These are phyloP conservation scores for Styphnolobium japonicum DNA, from an alignment of 306 rosid species.

Conservation along the genomic window DNA sequence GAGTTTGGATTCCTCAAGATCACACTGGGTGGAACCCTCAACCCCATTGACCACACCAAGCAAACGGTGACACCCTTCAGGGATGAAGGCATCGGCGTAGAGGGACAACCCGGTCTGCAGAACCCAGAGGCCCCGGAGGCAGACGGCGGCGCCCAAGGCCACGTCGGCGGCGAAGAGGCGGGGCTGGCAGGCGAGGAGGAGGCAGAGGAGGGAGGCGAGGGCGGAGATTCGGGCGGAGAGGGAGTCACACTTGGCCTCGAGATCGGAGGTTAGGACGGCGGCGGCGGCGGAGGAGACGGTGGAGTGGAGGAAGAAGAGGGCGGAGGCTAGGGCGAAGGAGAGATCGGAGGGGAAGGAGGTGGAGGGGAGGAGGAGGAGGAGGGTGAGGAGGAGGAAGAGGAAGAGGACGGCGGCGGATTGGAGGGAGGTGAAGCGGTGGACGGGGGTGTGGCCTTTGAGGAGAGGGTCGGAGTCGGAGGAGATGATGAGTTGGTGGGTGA, in stretches of 20 bases:
- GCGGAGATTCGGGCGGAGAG: conserved; percentile 54
- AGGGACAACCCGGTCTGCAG: conserved; percentile 85
- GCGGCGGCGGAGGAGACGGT: conserved; percentile 51
- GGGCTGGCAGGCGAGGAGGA: conserved; percentile 57
- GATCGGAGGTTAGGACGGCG: conserved; percentile 63
- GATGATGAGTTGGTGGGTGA: conserved; percentile 50
- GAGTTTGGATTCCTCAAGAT: conserved; percentile 69
- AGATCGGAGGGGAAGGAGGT: conserved; percentile 65
- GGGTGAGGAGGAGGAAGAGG: conserved; percentile 65
- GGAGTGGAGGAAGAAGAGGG: conserved; percentile 65
- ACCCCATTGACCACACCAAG: conserved; percentile 73
- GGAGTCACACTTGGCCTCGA: conserved; percentile 78
- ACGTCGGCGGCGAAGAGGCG: conserved; percentile 70
- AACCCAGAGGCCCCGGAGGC: conserved; percentile 79
- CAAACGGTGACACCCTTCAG: conserved; percentile 85
- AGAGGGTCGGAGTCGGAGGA: conserved; percentile 70
- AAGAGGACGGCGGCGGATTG: conserved; percentile 63
- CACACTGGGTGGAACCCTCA: conserved; percentile 90
- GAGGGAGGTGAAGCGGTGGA: conserved; percentile 74
- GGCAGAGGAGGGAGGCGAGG: conserved; percentile 44
- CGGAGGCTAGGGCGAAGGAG: conserved; percentile 60
- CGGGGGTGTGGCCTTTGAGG: conserved; percentile 77
- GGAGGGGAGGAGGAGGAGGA: conserved; percentile 58
- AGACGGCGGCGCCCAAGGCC: conserved; percentile 52
- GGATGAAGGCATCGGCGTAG: conserved; percentile 80